A percentile compares a stretch with the other conserved stretches of the same genome.
Evolutionary conservation across 805 yeast genomes (phyloP).

Genomic region (Cyberlindnera euphorbiiphila): DNA sequence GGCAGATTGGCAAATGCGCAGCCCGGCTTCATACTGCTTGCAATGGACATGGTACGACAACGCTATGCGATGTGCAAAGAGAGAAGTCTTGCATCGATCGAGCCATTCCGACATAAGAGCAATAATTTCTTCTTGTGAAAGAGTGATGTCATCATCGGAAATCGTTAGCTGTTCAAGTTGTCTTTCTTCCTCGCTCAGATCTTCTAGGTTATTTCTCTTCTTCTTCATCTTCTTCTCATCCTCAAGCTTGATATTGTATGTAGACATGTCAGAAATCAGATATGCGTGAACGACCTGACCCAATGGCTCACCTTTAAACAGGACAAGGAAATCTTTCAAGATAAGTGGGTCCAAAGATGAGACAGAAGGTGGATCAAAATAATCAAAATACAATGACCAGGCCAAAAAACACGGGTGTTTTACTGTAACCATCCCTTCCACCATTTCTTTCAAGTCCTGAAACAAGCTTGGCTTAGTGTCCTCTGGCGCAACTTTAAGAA

Average conservation of each 20-base stretch:
- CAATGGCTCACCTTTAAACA: constrained; percentile 59
- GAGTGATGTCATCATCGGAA: constrained; percentile 23
- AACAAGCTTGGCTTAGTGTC: constrained; percentile 36
- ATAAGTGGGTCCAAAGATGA: constrained; percentile 43
- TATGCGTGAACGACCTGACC: constrained; percentile 61
- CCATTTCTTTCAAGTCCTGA: constrained; percentile 47
- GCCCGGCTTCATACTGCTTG: constrained; percentile 61
- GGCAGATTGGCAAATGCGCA: constrained; percentile 57
- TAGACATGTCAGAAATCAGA: constrained; percentile 63
- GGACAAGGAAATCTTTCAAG: constrained; percentile 47
- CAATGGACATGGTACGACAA: constrained; percentile 55
- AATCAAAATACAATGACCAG: constrained; percentile 73
- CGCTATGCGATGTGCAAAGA: constrained; percentile 63
- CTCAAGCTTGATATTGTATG: constrained; percentile 35
- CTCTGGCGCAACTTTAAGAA: constrained; percentile 50
- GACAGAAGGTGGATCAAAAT: constrained; percentile 56
- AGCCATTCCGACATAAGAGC: constrained; percentile 50
- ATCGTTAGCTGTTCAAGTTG: constrained; percentile 23
- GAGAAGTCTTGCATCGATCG: constrained; percentile 39
- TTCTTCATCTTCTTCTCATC: constrained; percentile 18
- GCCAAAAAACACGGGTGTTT: constrained; percentile 57
- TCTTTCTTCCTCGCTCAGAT: constrained; percentile 24
- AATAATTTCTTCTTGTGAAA: constrained; percentile 49
- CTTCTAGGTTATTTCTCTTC: constrained; percentile 16
- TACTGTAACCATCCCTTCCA: constrained; percentile 70